Percentiles rank a stretch among this genome's conserved stretches.
Conservation (phyloP, 2,329 filamentous ascomycete genomes). For the Cercospora citrullina region DNA sequence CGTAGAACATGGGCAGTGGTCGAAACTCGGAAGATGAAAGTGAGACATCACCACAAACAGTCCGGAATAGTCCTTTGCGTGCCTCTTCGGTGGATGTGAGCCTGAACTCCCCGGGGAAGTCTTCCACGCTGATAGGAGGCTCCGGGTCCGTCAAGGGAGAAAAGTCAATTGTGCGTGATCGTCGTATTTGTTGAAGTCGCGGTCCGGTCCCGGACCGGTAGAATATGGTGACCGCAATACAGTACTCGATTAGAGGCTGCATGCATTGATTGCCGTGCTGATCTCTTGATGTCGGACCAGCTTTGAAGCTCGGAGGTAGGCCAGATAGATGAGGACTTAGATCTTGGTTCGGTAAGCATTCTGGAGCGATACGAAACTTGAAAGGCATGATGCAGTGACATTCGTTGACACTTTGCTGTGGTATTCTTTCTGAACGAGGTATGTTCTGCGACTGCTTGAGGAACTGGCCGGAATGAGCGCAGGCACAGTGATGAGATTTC, state of each 20-base stretch:
- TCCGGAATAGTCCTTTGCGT: slow-evolving; percentile 4
- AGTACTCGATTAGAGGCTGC: slow-evolving; percentile 12
- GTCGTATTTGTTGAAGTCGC: not conserved
- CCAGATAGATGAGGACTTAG: not conserved
- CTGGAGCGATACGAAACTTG: slow-evolving; percentile 11
- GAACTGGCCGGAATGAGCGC: not conserved
- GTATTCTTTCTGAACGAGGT: not conserved
- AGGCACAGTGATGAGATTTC: not conserved
- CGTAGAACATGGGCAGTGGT: not conserved
- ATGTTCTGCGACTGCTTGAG: not conserved
- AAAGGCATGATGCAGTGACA: slow-evolving; percentile 5
- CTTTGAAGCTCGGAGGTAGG: slow-evolving; percentile 4
- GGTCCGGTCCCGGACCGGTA: not conserved
- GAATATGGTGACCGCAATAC: not conserved
- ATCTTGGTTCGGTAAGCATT: slow-evolving; percentile 11
- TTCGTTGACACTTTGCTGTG: not conserved
- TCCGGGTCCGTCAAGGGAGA: not conserved
- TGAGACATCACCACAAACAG: not conserved
- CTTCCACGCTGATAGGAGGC: slow-evolving; percentile 1
- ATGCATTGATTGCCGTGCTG: slow-evolving; percentile 8
- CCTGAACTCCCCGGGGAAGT: slow-evolving; percentile 12
- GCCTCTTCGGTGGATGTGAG: not conserved
- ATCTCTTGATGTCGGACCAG: slow-evolving; percentile 1
- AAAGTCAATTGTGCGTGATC: not conserved
- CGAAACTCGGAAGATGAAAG: not conserved